Evolutionary conservation across 768 basidiomycete species (phyloP).

Genomic region (Collybia mongolica): DNA sequence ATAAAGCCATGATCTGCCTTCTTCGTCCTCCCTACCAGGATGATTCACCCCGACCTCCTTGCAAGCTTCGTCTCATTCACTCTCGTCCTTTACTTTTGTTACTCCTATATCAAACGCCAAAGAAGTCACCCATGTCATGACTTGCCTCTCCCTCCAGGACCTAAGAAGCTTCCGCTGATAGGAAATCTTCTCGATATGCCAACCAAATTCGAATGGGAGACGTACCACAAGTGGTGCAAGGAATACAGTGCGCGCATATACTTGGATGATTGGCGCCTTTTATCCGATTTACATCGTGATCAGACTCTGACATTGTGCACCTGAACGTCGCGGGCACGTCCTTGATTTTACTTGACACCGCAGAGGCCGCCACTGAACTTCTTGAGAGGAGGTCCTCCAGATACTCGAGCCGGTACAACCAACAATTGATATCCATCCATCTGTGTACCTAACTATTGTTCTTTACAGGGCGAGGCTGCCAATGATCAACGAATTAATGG

Average conservation of each 20-base stretch:
- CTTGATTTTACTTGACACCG: slow-evolving; percentile 31
- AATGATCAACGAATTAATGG: slow-evolving; percentile 23
- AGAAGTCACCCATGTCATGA: not conserved
- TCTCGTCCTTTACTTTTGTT: not conserved
- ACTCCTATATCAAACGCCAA: not conserved
- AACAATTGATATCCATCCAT: not conserved
- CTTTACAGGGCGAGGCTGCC: slow-evolving; percentile 12
- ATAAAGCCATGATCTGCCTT: no score
- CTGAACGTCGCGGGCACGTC: slow-evolving; percentile 22
- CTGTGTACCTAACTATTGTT: not conserved
- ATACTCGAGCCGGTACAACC: not conserved
- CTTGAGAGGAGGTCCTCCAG: slow-evolving; percentile 31
- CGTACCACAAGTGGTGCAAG: slow-evolving; percentile 10
- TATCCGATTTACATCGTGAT: not conserved
- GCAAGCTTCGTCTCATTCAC: not conserved
- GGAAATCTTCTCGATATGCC: slow-evolving; percentile 9
- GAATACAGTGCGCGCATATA: not conserved
- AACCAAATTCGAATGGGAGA: slow-evolving; percentile 1
- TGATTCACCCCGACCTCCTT: not conserved
- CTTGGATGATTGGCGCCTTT: no score
- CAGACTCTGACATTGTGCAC: slow-evolving; percentile 28
- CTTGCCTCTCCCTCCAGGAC: slow-evolving; percentile 8
- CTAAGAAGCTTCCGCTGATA: slow-evolving; percentile 3
- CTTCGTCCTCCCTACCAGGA: not conserved
- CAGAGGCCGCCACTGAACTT: slow-evolving; percentile 30